phyloP scores from a whole-genome alignment of 202 grass and related monocot genomes.

The Zoysia matrella region DNA sequence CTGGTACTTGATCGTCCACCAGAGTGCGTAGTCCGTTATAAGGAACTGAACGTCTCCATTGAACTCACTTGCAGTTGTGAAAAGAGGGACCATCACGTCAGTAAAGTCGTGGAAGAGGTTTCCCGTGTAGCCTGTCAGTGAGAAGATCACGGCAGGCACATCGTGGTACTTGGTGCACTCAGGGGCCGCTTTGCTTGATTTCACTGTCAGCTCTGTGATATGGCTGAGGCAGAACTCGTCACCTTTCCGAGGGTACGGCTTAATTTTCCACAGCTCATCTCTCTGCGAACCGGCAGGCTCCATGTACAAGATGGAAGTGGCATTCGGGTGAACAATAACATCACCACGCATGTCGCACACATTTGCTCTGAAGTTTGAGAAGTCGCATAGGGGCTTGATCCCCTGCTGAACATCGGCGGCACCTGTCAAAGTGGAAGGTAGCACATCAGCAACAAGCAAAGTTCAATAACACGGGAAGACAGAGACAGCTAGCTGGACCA shows the following conservation, averaged over 20 bases:
- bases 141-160: constrained; percentile 71
- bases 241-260: constrained; percentile 90
- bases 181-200: constrained; percentile 61
- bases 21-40: constrained; percentile 71
- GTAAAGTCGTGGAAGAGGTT: constrained; percentile 99
- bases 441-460: constrained; percentile 4
- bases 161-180: constrained; percentile 75
- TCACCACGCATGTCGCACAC: constrained; percentile 83
- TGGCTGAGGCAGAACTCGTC: constrained; percentile 82
- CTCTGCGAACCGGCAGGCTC: constrained; percentile 54
- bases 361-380: constrained; percentile 16
- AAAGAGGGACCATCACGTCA: constrained; percentile 87
- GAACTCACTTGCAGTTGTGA: constrained; percentile 75
- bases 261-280: constrained; percentile 73
- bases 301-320: constrained; percentile 59
- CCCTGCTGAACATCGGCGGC: constrained; percentile 23
- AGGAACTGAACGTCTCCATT: constrained; percentile 89
- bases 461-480: constrained; percentile 2
- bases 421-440: constrained; percentile 25
- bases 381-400: constrained; percentile 60
- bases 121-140: constrained; percentile 78
- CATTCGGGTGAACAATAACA: constrained; percentile 65
- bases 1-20: constrained; percentile 88
- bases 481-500: neutral
- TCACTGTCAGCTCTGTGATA: constrained; percentile 74